Base-by-base conservation (phyloP, 2,329 filamentous ascomycete genomes). In the Penicillium psychrosexuale region DNA sequence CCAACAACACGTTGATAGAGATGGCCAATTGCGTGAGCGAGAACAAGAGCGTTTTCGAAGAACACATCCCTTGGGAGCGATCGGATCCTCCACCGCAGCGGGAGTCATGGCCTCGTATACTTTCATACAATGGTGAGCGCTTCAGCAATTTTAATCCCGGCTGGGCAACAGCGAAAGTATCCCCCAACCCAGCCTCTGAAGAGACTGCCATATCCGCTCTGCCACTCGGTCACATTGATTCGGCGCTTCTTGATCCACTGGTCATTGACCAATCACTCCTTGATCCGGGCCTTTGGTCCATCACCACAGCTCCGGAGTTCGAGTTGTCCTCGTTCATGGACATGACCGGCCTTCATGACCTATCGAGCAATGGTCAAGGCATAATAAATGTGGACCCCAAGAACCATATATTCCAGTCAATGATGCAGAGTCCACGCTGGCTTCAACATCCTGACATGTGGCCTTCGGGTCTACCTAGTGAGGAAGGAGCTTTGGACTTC, bases 401-500 rank as follows among this genome's bases (percentile, higher is more conserved):
- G 3, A 8, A 28, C 13, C 44, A 48, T 34, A 13, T 42, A 3
- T 53, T 57, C 13, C 9, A 40, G 6, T 56, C 53, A 2, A 51
- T 59, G 36, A 31, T 47, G 17, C 30, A 57, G 3, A 36, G 37
- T 19, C 53, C 54, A 17, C 33, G 24, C 37, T 50, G 40, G 36
- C 30, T 59, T 19, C 12, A 5, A n/a, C 19, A 24, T 22, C 22
- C 49, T 2, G 46, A 47, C 1, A 24, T 57, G 19, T 59, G 56
- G 56, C 54, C 49, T 3, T 36, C 51, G 2, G 56, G 54, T 27
- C 13, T 28, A 11, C 56, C 56, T n/a, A 12, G n/a, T 7, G 27
- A 44, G 3, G 50, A 54, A 24, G 56, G 54, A 12, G 54, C 46
- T 43, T 42, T 59, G 36, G 51, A 53, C 6, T 59, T 59, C 49